A percentile compares a stretch with the other conserved stretches of the same genome.
phyloP scores from a whole-genome alignment of 2,329 filamentous ascomycete genomes.

The Stenocarpella maydis region DNA sequence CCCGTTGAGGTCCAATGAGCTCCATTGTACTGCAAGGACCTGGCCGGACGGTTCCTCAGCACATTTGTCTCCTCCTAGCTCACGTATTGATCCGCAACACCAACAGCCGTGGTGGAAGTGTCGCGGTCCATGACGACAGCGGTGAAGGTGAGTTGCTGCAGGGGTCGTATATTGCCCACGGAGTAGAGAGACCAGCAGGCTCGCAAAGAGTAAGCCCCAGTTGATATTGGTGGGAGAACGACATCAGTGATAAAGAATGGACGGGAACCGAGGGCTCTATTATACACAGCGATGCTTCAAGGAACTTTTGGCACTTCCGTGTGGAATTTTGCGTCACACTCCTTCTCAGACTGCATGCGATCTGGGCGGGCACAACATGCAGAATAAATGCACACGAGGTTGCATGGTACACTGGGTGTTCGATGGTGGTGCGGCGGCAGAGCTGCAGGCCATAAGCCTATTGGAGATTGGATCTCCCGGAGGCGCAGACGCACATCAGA shows the following conservation, averaged over 20 bases:
- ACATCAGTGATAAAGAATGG: neutral
- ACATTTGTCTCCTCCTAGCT: too few relatives aligned
- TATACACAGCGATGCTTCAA: neutral
- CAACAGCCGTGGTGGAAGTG: neutral
- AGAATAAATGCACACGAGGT: neutral
- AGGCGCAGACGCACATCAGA: neutral
- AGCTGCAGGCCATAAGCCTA: neutral
- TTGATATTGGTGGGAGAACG: slow-evolving; percentile 8
- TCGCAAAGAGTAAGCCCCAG: neutral
- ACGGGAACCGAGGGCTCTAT: slow-evolving; percentile 2
- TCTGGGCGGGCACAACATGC: neutral
- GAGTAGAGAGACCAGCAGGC: neutral
- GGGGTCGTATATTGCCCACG: neutral
- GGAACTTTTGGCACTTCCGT: neutral
- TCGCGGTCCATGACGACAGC: slow-evolving; percentile 5
- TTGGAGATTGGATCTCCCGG: neutral
- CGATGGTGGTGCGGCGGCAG: neutral
- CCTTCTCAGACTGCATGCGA: neutral
- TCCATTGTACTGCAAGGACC: neutral
- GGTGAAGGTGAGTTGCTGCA: slow-evolving; percentile 4
- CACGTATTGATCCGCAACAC: neutral
- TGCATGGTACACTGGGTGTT: neutral
- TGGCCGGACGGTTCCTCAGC: neutral
- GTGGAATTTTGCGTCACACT: neutral
- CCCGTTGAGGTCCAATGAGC: neutral